phyloP scores from a whole-genome alignment of 129 eudicot species.

The sunflower (Helianthus annuus) region DNA sequence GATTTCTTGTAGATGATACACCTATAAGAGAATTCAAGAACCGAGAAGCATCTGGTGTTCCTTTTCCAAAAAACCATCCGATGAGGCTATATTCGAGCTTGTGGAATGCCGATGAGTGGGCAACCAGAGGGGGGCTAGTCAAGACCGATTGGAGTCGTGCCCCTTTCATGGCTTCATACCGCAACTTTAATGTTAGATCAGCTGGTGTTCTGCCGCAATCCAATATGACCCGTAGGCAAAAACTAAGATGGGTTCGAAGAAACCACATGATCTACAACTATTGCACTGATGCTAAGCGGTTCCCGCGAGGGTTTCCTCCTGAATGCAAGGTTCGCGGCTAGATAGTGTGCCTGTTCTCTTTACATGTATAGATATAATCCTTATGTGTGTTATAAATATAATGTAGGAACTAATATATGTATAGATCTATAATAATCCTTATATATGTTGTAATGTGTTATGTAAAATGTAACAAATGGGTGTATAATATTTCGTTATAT shows the following conservation, averaged over 20 bases:
- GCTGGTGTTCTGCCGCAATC: slow-evolving; percentile 26
- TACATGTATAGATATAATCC: background rate
- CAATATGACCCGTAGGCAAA: background rate
- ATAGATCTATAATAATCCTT: too few relatives aligned
- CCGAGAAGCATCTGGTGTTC: slow-evolving; percentile 38
- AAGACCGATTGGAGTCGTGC: slow-evolving; percentile 63
- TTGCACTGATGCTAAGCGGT: slow-evolving; percentile 25
- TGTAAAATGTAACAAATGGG: too few relatives aligned
- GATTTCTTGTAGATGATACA: slow-evolving; percentile 48
- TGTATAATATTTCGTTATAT: too few relatives aligned
- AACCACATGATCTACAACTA: slow-evolving; percentile 33
- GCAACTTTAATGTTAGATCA: slow-evolving; percentile 41
- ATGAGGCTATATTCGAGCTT: slow-evolving; percentile 57
- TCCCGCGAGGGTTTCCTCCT: slow-evolving; percentile 13
- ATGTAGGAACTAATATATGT: background rate
- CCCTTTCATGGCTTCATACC: slow-evolving; percentile 47
- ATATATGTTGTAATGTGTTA: too few relatives aligned
- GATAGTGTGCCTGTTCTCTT: background rate
- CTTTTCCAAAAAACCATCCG: slow-evolving; percentile 49
- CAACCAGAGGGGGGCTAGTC: slow-evolving; percentile 59
- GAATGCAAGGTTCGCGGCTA: slow-evolving; percentile 12
- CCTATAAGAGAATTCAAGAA: slow-evolving; percentile 60
- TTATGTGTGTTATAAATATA: background rate
- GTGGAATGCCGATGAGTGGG: slow-evolving; percentile 71
- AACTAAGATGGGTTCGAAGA: slow-evolving; percentile 17